Base-by-base conservation (phyloP, 768 basidiomycete genomes). In the Tephrocybe rancida region DNA sequence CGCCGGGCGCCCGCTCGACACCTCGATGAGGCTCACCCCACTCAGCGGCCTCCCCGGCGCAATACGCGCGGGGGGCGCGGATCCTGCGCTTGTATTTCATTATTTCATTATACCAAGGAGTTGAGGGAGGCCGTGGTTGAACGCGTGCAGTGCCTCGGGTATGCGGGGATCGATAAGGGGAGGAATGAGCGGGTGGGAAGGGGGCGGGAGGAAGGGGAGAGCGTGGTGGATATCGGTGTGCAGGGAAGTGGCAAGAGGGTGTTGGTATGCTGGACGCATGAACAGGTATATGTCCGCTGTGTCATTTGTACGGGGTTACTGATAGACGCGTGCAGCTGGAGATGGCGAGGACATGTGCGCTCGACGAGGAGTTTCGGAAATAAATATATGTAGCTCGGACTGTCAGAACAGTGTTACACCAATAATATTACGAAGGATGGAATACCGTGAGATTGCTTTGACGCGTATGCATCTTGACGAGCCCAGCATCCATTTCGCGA, bases 1-100 rank as follows among this genome's bases (percentile, higher is more conserved):
- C 44, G 64, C 75, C 34, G 95, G 95, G 19, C 72, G 79, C 54
- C 90, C 89, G 18, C 76, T 87, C 58, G 92, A 96, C 68, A 95
- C 92, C 1, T 87, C 84, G 32, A 97, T 97, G 95, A 93, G 93
- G 3, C 80, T 97, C 32, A 95, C 95, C 1, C 94, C 93, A 3
- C 70, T 94, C n/a, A 84, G 85, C 50, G 93, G 93, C 2, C 74
- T 96, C 0, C 92, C 94, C 3, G 94, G 95, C 14, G 92, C 91
- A 1, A 95, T 94, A 1, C 86, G 95, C 44, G 82, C 86, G 13
- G 94, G 95, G 8, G 77, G 81, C 1, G 75, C 95, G 63, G 95
- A 97, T 68, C 91, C 93, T 66, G 92, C 87, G 1, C 63, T 95
- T 37, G 89, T 95, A 10, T 94, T 95, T 66, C 79, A 90, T 0